Evolutionary conservation across 306 rosid species (phyloP), one percentile per base, ranked within the genome.

Genomic region (Vicia faba): DNA sequence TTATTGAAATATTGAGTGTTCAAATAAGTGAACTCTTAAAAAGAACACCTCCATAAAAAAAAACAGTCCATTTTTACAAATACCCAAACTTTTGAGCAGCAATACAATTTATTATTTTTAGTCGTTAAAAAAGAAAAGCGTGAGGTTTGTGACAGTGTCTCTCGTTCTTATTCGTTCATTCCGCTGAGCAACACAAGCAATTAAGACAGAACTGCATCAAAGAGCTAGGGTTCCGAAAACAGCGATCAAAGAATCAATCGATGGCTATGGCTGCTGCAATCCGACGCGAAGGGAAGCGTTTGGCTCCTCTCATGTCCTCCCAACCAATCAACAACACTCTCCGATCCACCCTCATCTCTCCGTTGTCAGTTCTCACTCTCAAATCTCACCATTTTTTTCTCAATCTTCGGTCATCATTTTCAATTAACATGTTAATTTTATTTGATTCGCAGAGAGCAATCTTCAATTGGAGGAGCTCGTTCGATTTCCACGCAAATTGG

Each of bases 201-300:
- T 33, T 33, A 31, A 8, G 8, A 26, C 18, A 61, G 28, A 51
- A 25, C 31, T 23, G 35, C 4, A 28, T 59, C 6, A n/a, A 14
- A 60, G 8, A 38, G 49, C 81, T 80, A 84, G 91, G 86, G 78
- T 84, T 88, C 77, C 58, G 18, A 19, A 12, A 23, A 31, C 38
- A 13, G 49, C 71, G 56, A 80, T 77, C 79, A 45, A 73, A 7
- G 8, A 41, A 68, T 66, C 66, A 3, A 62, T 66, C 82, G 64
- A 92, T 92, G 98, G 93, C 99, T 12, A 90, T 95, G 97, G 92
- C 95, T 75, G 92, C 91, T 72, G 91, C 85, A 68, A 75, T 93
- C 3, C 81, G 97, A 71, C 96, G 97, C 36, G 97, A 90, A 75
- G 99, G 95, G 80, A 88, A 83, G 85, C 97, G 96, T 44, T 53